These are phyloP conservation scores for Claviceps paspali DNA, from an alignment of 2,329 filamentous ascomycete genomes.

Conservation along the genomic window DNA sequence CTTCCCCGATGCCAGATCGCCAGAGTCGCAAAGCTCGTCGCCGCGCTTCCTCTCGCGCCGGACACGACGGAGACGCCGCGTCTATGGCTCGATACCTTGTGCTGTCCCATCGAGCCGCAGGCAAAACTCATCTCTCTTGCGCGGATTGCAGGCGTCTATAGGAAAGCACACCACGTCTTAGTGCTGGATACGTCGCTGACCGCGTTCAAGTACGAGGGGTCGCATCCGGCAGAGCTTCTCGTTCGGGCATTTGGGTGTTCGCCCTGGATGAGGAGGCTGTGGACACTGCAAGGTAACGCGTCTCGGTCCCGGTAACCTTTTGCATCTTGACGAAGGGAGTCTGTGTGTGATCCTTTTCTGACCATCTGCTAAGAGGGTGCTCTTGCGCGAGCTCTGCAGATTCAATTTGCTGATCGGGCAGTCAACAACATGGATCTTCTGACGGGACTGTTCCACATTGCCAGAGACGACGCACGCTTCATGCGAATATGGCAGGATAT, in stretches of 20 bases:
- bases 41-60: conserved; percentile 6
- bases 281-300: conserved; percentile 22
- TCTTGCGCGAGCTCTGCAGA: conserved; percentile 15
- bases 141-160: conserved; percentile 19
- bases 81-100: conserved; percentile 21
- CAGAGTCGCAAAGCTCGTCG: conserved; percentile 12
- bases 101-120: conserved; percentile 14
- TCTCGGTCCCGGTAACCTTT: no score
- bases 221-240: conserved; percentile 13
- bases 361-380: conserved; percentile 16
- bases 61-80: conserved; percentile 7
- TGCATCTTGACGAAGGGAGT: no score
- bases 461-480: conserved; percentile 5
- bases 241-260: conserved; percentile 17
- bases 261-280: conserved; percentile 23
- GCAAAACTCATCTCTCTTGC: conserved; percentile 16
- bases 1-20: conserved; percentile 17
- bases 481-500: conserved; percentile 11
- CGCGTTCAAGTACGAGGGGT: conserved; percentile 7
- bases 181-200: conserved; percentile 19
- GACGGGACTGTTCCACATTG: conserved; percentile 6
- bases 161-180: conserved; percentile 16
- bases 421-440: conserved; percentile 7
- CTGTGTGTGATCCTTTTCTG: no score
- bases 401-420: conserved; percentile 19